A percentile compares a stretch with the other conserved stretches of the same genome.
phyloP scores from a whole-genome alignment of 495 filamentous ascomycete genomes.

The Trichoderma reesei region DNA sequence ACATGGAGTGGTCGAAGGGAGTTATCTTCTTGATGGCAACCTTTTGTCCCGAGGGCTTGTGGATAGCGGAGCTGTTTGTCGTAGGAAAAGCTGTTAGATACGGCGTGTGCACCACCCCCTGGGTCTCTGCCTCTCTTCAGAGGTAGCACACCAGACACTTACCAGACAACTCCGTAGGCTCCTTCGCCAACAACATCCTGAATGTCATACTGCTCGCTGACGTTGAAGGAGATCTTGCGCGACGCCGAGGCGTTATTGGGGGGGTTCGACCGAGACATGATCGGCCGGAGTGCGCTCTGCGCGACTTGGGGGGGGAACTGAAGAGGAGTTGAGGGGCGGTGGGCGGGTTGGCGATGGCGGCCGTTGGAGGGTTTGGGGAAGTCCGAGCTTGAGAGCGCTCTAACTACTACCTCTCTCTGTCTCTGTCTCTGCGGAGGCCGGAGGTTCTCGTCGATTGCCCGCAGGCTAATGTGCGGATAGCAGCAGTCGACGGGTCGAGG shows the following conservation, averaged over 20 bases:
- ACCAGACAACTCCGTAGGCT: slow-evolving; percentile 99
- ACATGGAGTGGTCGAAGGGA: slow-evolving; percentile 98
- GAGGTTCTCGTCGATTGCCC: slow-evolving; percentile 6
- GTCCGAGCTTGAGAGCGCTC: background rate
- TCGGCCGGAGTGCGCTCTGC: slow-evolving; percentile 9
- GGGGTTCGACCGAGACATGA: slow-evolving; percentile 31
- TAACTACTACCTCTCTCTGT: too few species aligned
- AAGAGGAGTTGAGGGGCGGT: background rate
- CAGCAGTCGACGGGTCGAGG: background rate
- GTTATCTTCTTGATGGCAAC: slow-evolving; percentile 99
- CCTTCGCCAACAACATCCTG: slow-evolving; percentile 99
- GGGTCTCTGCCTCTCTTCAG: background rate
- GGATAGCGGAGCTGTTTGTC: slow-evolving; percentile 72
- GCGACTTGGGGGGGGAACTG: background rate
- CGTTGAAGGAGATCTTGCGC: slow-evolving; percentile 99
- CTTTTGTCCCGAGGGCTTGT: slow-evolving; percentile 97
- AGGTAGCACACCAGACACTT: slow-evolving; percentile 16
- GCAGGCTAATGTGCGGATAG: slow-evolving; percentile 1
- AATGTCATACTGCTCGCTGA: slow-evolving; percentile 98
- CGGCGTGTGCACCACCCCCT: background rate
- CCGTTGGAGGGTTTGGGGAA: too few species aligned
- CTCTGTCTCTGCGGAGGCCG: background rate
- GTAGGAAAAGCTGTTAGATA: slow-evolving; percentile 19
- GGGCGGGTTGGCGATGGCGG: background rate
- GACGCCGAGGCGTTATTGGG: slow-evolving; percentile 49